A percentile compares a stretch with the other conserved stretches of the same genome.
Evolutionary conservation across 2,329 filamentous ascomycete genomes (phyloP).

Genomic region (Fusarium circinatum): DNA sequence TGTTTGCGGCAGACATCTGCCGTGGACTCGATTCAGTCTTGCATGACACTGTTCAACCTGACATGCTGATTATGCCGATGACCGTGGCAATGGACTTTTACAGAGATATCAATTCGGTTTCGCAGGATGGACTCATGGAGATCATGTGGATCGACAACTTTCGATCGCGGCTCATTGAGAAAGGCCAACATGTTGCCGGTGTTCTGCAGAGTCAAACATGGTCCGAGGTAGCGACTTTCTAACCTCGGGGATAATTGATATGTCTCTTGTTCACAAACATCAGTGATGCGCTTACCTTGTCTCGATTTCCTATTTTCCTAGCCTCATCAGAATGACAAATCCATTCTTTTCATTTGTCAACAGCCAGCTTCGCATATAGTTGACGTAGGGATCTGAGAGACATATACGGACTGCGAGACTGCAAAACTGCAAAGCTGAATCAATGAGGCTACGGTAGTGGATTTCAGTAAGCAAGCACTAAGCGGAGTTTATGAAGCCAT

Average conservation of each 20-base stretch:
- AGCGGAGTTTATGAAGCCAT: neutral
- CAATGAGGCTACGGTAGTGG: neutral
- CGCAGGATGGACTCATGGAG: constrained; percentile 57
- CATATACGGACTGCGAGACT: neutral
- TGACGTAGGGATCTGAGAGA: neutral
- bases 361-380: neutral
- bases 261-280: neutral
- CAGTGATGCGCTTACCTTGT: neutral
- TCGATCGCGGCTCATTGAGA: constrained; percentile 50
- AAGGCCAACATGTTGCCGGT: constrained; percentile 55
- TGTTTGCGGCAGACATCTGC: constrained; percentile 61
- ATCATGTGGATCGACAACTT: constrained; percentile 61
- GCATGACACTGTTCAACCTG: constrained; percentile 56
- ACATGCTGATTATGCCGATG: constrained; percentile 57
- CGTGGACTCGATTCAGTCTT: constrained; percentile 61
- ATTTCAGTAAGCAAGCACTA: neutral
- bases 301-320: neutral
- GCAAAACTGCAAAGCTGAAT: neutral
- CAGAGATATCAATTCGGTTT: constrained; percentile 50
- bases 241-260: neutral
- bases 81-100: constrained; percentile 56
- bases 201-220: constrained; percentile 53
- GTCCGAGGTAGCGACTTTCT: constrained; percentile 50
- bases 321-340: neutral
- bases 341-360: neutral